Percentiles rank a stretch among this genome's conserved stretches.
These are phyloP conservation scores for Phytopythium helicoides DNA, from an alignment of 352 stramenopile genomes.

Conservation along the genomic window DNA sequence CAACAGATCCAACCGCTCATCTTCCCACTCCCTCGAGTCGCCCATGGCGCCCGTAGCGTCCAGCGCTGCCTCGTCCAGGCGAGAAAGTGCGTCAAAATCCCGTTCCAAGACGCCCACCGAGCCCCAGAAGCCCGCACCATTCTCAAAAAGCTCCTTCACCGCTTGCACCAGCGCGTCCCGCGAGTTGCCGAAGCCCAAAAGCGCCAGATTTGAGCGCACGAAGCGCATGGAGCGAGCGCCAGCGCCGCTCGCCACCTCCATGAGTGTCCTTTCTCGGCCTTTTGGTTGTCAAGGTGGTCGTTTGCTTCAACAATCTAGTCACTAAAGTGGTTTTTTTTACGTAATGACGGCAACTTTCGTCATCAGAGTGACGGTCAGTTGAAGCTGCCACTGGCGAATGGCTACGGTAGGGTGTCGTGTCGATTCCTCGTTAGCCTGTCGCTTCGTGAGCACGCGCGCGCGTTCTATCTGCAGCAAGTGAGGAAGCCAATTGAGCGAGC, in stretches of 20 bases:
- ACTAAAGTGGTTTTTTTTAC: too few relatives aligned
- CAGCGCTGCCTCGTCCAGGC: conserved; percentile 26
- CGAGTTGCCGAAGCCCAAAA: conserved; percentile 66
- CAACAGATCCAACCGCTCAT: conserved; percentile 32
- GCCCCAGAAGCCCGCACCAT: conserved; percentile 32
- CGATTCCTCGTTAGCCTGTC: too few relatives aligned
- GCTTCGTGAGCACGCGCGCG: neutral
- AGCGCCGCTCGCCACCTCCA: neutral
- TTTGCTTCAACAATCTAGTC: neutral
- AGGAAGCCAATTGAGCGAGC: neutral
- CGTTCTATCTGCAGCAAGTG: neutral
- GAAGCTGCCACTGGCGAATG: too few relatives aligned
- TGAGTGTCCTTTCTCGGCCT: neutral
- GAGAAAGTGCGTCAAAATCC: neutral
- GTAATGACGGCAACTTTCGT: too few relatives aligned
- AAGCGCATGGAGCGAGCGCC: conserved; percentile 43
- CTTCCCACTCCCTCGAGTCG: conserved; percentile 17
- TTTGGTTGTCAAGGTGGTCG: neutral
- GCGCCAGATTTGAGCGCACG: conserved; percentile 59
- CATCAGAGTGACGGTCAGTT: too few relatives aligned
- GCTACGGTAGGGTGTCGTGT: too few relatives aligned
- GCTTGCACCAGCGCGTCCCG: conserved; percentile 66
- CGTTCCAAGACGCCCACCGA: neutral
- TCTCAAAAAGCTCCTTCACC: conserved; percentile 83
- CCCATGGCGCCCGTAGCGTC: conserved; percentile 47